Evolutionary conservation across 129 eudicot species (phyloP).

Genomic region (Flaveria robusta): DNA sequence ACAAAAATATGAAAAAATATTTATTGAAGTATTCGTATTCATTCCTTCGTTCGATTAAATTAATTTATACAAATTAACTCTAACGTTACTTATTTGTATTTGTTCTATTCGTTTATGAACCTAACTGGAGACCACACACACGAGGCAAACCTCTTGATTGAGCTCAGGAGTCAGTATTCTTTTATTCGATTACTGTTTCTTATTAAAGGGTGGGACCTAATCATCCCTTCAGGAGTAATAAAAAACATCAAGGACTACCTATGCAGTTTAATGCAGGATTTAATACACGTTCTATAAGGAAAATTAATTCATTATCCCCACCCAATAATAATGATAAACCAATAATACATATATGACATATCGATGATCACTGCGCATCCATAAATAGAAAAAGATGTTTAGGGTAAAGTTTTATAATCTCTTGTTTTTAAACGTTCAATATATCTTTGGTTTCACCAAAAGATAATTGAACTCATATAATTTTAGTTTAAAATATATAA

Average conservation of each 20-base stretch:
- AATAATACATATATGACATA: neutral
- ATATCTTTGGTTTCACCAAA: too few species aligned
- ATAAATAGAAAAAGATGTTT: neutral
- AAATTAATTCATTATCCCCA: neutral
- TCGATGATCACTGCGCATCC: too few species aligned
- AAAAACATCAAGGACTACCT: conserved; percentile 13
- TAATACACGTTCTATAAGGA: neutral
- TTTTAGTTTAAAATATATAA: neutral
- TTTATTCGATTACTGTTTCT: conserved; percentile 10
- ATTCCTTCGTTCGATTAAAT: too few species aligned
- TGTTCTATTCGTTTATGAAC: too few species aligned
- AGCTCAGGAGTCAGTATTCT: neutral
- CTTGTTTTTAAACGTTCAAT: too few species aligned
- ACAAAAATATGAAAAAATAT: too few species aligned
- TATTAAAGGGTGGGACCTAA: neutral
- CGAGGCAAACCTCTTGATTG: conserved; percentile 17
- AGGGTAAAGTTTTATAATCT: neutral
- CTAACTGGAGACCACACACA: too few species aligned
- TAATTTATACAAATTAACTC: too few species aligned
- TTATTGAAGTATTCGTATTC: too few species aligned
- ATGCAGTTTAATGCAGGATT: conserved; percentile 16
- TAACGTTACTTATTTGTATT: too few species aligned
- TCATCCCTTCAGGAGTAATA: conserved; percentile 19
- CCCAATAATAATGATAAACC: conserved; percentile 12
- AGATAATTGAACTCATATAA: too few species aligned